Percentiles rank a stretch among this genome's conserved stretches.
phyloP scores from a whole-genome alignment of 768 basidiomycete genomes.

The Panaeolus papilionaceus region DNA sequence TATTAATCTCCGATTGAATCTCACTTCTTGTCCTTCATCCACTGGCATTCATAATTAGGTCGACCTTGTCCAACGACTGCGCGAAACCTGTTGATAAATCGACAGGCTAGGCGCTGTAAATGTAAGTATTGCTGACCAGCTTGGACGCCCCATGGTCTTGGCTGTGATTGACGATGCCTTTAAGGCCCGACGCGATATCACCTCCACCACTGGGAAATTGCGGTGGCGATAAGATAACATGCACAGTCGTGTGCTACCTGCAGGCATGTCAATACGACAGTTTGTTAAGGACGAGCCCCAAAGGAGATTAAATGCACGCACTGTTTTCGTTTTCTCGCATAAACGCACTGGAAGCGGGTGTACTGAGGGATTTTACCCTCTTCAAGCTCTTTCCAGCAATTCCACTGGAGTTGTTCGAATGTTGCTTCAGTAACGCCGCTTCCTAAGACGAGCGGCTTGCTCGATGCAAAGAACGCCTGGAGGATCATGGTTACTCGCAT shows the following conservation, averaged over 20 bases:
- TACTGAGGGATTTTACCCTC: constrained; percentile 53
- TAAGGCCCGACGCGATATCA: no score
- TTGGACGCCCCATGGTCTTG: no score
- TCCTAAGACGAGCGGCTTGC: constrained; percentile 71
- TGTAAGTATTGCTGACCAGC: no score
- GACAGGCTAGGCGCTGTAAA: no score
- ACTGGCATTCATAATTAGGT: no score
- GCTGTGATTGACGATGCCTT: no score
- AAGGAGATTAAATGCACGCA: constrained; percentile 33
- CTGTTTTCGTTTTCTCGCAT: constrained; percentile 22
- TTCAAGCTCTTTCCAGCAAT: constrained; percentile 57
- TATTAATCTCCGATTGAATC: no score
- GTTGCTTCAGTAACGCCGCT: constrained; percentile 61
- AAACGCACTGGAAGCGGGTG: constrained; percentile 52
- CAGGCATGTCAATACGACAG: not conserved
- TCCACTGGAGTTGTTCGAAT: constrained; percentile 58
- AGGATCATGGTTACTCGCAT: no score
- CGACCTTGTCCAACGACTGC: no score
- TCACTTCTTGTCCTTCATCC: no score
- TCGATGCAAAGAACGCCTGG: constrained; percentile 70
- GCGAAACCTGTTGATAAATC: no score
- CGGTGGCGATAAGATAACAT: not conserved
- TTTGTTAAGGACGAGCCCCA: constrained; percentile 18
- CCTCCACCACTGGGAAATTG: not conserved
- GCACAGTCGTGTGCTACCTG: not conserved